Evolutionary conservation across 352 stramenopile species (phyloP), one percentile per base, ranked within the genome.

Genomic region (Pythium volutum): DNA sequence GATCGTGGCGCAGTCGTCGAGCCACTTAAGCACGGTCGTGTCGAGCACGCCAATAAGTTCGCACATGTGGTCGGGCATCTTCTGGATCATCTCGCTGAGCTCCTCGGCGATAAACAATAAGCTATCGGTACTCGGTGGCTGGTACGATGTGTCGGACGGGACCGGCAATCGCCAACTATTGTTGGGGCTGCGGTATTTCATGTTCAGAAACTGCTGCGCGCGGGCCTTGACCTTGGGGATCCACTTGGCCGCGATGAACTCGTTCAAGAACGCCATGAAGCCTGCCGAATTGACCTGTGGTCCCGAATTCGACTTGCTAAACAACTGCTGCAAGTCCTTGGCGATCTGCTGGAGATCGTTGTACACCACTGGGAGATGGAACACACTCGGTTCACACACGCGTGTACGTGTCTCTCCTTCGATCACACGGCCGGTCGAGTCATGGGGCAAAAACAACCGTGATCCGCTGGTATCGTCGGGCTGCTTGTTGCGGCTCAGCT

Each of bases 331-430:
- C 33, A 93, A 46, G 29, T 89, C 77, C 36, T 77, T 84, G 5
- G 76, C 66, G 26, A 91, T 83, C 22, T 73, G 58, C 47, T 88
- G 68, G 36, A 94, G 34, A 46, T 92, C 84, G 29, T 87, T 69
- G 61, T 91, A 90, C 6, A 90, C 82, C 2, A 87, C 70, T 2
- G 82, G 79, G 20, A 94, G 66, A 42, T 91, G 81, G 45, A 91
- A 94, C 16, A 91, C 73, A 39, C 81, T 92, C 0, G 79, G 69
- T 20, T 90, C 81, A 36, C 84, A 93, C 27, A 91, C 80, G 2
- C 78, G 71, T 1, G 60, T 64, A 27, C 67, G 55, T 22, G 64
- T 63, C 7, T 74, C 64, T 36, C 31, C 31, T 26, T 76, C 61
- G 18, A 69, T 59, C 16, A 66, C 49, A 31, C 67, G 64, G 7